Base-by-base conservation (phyloP, 2,329 filamentous ascomycete genomes). In the Fusarium scirpi region DNA sequence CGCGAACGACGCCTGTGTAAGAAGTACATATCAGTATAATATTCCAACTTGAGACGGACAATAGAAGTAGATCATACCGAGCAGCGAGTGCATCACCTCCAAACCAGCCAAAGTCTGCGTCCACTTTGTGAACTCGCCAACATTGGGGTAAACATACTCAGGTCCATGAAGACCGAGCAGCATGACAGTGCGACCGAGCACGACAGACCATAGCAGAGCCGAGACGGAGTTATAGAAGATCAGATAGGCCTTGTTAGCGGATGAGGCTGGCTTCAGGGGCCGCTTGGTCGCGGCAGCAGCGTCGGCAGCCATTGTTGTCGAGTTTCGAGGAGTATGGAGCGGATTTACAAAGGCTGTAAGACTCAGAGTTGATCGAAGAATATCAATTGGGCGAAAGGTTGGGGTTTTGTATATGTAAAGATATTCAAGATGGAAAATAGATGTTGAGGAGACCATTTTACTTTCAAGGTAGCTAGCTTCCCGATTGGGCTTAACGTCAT, bases 201-300 rank as follows among this genome's bases (percentile, higher is more conserved):
- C 90, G 20, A 89, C 87, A 43, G 87, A 82, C 96, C 96, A 99
- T 56, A 95, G 87, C 24, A 89, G 78, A 65, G 94, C 89, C 56
- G 91, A 97, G 70, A 91, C 77, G 75, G 89, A 86, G 82, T 98
- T 98, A 87, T 98, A 99, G 74, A 90, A 83, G 77, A 94, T 86
- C 57, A 98, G 89, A 83, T 98, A 97, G 77, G 82, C 83, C 59
- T 83, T 86, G 79, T 89, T 90, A 67, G 85, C 58, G 20, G 71
- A 57, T 34, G 78, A 79, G 45, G 76, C 60, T 51, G 69, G 67
- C 56, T 71, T 73, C 64, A 75, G 74, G 58, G 69, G 68, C 45
- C 54, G 55, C 61, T 71, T 76, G 43, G 67, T 61, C 56, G 70
- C 45, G 45, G 69, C 49, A 32, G 74, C 48, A 38, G 76, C 59